Evolutionary conservation across 306 rosid genomes (phyloP), one percentile per base, ranked within the genome.

Genomic region (Ochetophila trinervis): DNA sequence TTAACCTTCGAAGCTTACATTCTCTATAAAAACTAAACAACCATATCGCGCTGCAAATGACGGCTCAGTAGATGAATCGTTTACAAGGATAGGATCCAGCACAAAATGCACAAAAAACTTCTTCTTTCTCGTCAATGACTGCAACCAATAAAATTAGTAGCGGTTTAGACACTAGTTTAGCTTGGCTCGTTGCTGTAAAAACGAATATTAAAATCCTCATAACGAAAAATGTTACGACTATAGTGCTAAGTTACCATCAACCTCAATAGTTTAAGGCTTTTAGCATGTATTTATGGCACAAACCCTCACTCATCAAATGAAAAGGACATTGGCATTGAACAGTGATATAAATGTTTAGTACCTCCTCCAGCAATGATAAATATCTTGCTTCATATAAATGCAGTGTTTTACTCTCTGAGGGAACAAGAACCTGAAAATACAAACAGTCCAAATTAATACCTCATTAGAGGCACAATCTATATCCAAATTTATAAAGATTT

Each of bases 341-440:
- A 30, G 22, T 50, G 12, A 48, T 5, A 60, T 4, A 21, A 23
- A 27, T 18, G 18, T 20, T 2, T 11, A 15, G 32, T 74, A 82
- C 86, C 83, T 82, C 81, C 32, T 74, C 81, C 22, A 82, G 67
- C 42, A 82, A 68, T 64, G 81, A 67, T 18, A 82, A 67, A 64
- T 78, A 82, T 55, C 86, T 78, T 45, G 86, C 86, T 78, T 78
- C 86, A 55, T 71, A 82, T 5, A 82, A 63, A 67, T 78, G 86
- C 52, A 78, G 45, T 6, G 83, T 72, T 53, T 78, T 82, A 37
- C 60, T 71, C 76, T 82, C 83, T 3, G 86, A 58, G 22, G 86
- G 86, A 66, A 78, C 79, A 48, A 78, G 81, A 68, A 78, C 81
- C 87, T 82, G 70, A 34, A 49, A 45, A 53, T 49, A 3, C 6